Evolutionary conservation across 176 grass and related monocot genomes (phyloP), one percentile per base, ranked within the genome.

Genomic region (Zoysia japonica): DNA sequence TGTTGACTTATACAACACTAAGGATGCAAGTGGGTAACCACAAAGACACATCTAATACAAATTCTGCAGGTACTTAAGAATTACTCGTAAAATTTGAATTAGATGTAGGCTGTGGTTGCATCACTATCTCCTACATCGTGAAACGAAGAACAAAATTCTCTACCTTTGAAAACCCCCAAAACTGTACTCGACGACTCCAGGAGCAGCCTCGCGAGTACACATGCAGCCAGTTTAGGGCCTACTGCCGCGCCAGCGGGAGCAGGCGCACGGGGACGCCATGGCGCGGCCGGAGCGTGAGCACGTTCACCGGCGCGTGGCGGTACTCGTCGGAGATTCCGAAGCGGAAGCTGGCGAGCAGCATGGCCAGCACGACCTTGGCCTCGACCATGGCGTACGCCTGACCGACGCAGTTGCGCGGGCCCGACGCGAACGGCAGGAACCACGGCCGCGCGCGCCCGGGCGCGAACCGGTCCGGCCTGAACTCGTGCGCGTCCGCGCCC

Each of bases 381-480:
- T 97, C 95, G 35, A 85, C 89, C 39, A 94, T 87, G 28, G 95
- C 95, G 70, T 94, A 97, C 14, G 87, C 83, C 83, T 97, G 95
- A 0, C 95, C 95, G 11, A 97, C 87, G 67, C 95, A 97, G 83
- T 97, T 97, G 41, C 91, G 89, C 14, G 91, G 95, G 2, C 95
- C 92, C 17, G 95, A 85, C 5, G 91, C 95, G 61, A 97, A 97
- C 4, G 95, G 95, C 66, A 97, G 85, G 74, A 97, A 97, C 53
- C 85, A 53, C 17, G 83, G 71, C 5, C 87, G 87, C 5, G 83
- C 39, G 9, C 83, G 59, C 7, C 82, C 83, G 0, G 91, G 70
- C 9, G 82, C 88, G 56, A 97, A 97, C 70, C 95, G 38, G 61
- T 94, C 89, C 0, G 95, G 95, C 65, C 87, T 83, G 87, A 97